Evolutionary conservation across 306 rosid species (phyloP).

Genomic region (Quercus bicolor): DNA sequence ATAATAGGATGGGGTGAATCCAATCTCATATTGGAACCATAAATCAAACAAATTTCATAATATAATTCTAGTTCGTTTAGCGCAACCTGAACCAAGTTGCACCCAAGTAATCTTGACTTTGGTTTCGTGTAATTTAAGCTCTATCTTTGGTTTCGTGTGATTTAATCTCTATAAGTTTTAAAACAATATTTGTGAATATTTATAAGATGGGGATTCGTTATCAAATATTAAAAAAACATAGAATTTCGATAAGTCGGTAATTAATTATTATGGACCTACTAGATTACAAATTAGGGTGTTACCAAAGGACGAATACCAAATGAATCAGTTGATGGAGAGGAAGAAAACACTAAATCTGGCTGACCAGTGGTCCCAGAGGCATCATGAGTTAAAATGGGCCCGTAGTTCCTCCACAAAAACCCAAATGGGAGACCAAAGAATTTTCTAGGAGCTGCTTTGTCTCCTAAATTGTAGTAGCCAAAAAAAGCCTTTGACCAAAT

Average conservation of each 20-base stretch:
- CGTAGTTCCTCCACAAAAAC: constrained; percentile 17
- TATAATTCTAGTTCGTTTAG: no score
- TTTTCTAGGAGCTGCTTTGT: constrained; percentile 32
- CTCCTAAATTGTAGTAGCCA: constrained; percentile 25
- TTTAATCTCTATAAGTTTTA: no score
- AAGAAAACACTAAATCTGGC: constrained; percentile 2
- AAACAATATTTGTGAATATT: no score
- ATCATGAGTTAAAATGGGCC: constrained; percentile 36
- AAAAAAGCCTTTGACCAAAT: background rate
- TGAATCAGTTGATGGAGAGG: background rate
- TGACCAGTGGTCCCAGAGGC: constrained; percentile 20
- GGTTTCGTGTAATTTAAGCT: no score
- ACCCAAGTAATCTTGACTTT: no score
- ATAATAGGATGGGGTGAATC: no score
- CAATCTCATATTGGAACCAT: no score
- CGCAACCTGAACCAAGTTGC: no score
- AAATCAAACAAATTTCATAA: no score
- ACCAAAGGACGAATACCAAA: constrained; percentile 5
- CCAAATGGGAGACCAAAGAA: constrained; percentile 37
- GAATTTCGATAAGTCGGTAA: background rate
- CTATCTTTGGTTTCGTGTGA: no score
- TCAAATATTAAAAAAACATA: background rate
- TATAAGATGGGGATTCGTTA: background rate
- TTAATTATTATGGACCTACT: background rate
- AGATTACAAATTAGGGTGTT: constrained; percentile 11